Evolutionary conservation across 169 alveolate species (phyloP).

Genomic region (Plasmodium gonderi): DNA sequence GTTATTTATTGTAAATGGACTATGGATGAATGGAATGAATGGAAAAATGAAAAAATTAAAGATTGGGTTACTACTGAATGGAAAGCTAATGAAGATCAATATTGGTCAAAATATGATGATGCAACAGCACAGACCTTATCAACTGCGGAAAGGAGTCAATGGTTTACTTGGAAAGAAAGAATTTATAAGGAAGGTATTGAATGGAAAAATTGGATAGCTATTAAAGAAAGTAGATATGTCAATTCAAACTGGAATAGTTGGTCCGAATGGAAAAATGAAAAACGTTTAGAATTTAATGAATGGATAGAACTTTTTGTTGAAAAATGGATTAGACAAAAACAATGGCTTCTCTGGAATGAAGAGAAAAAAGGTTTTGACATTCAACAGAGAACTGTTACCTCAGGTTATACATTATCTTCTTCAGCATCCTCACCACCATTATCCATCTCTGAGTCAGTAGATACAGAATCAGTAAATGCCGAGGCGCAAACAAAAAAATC

Average conservation of each 20-base stretch:
- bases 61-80: constrained; percentile 25
- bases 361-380: background rate
- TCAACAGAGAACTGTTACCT: background rate
- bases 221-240: constrained; percentile 7
- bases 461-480: too few species aligned
- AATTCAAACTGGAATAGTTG: constrained; percentile 18
- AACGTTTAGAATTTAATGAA: background rate
- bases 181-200: constrained; percentile 27
- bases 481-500: too few species aligned
- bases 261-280: constrained; percentile 43
- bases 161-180: constrained; percentile 29
- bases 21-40: constrained; percentile 24
- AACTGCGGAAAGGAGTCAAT: background rate
- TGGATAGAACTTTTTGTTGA: background rate
- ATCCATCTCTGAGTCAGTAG: too few species aligned
- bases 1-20: constrained; percentile 29
- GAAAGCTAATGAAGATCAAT: constrained; percentile 19
- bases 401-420: too few species aligned
- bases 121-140: background rate
- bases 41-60: constrained; percentile 27
- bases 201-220: constrained; percentile 24
- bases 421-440: too few species aligned
- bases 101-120: constrained; percentile 23
- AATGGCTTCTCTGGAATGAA: constrained; percentile 22
- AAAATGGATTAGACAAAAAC: constrained; percentile 18